A percentile compares a stretch with the other conserved stretches of the same genome.
These are phyloP conservation scores for Anthracocystis panici-leucophaei DNA, from an alignment of 1,284 basidiomycete species.

Conservation along the genomic window DNA sequence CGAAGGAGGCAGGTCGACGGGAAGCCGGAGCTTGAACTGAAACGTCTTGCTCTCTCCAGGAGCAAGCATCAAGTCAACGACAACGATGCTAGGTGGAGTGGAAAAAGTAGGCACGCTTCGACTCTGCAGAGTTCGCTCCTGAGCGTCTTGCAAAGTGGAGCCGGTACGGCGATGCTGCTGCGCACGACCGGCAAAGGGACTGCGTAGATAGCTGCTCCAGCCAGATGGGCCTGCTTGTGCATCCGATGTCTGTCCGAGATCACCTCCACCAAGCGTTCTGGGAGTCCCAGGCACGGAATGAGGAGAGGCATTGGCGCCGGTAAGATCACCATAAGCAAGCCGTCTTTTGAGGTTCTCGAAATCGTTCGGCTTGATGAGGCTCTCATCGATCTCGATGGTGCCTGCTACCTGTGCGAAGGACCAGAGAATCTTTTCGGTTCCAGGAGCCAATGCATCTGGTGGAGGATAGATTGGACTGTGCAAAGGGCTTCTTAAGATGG, in stretches of 20 bases:
- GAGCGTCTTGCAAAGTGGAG: constrained; percentile 76
- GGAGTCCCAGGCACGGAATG: constrained; percentile 43
- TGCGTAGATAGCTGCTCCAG: constrained; percentile 39
- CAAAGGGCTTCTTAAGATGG: constrained; percentile 12
- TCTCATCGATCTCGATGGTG: constrained; percentile 73
- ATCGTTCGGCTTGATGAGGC: constrained; percentile 70
- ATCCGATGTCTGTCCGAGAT: constrained; percentile 54
- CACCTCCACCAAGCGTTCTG: constrained; percentile 58
- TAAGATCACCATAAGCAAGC: constrained; percentile 63
- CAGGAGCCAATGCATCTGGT: constrained; percentile 59
- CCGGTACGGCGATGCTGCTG: constrained; percentile 69
- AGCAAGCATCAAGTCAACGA: constrained; percentile 80
- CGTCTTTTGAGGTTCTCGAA: constrained; percentile 70
- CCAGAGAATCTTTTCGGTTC: constrained; percentile 82
- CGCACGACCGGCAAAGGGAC: constrained; percentile 20
- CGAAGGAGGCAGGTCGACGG: constrained; percentile 85
- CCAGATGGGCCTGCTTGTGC: constrained; percentile 16
- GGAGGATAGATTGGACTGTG: constrained; percentile 53
- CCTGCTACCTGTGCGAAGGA: constrained; percentile 87
- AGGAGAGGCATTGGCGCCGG: constrained; percentile 51
- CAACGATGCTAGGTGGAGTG: constrained; percentile 84
- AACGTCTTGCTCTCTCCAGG: constrained; percentile 84
- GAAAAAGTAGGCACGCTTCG: constrained; percentile 82
- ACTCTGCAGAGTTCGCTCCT: constrained; percentile 63
- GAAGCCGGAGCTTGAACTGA: constrained; percentile 53